A percentile compares a stretch with the other conserved stretches of the same genome.
Evolutionary conservation across 2,329 filamentous ascomycete genomes (phyloP).

Genomic region (Talaromyces amestolkiae): DNA sequence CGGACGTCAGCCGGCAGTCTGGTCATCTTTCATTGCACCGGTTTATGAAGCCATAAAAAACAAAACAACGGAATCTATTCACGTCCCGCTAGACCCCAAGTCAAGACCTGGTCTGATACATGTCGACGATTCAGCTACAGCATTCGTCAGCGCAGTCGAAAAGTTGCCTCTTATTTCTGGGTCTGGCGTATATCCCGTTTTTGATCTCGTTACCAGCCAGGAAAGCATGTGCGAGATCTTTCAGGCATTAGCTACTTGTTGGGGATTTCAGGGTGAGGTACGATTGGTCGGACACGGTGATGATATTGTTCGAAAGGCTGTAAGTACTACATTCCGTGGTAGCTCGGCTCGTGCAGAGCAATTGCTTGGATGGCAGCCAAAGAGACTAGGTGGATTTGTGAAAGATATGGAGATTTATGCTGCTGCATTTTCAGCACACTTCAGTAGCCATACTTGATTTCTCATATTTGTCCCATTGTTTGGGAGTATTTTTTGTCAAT

Average conservation of each 20-base stretch:
- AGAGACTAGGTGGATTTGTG: constrained; percentile 25
- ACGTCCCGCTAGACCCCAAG: constrained; percentile 24
- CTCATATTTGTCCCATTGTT: background rate
- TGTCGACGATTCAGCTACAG: constrained; percentile 40
- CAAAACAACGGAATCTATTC: constrained; percentile 21
- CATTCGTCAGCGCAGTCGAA: constrained; percentile 34
- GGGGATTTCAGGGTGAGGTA: constrained; percentile 30
- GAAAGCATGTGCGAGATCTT: constrained; percentile 34
- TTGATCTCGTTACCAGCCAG: constrained; percentile 36
- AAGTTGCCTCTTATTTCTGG: constrained; percentile 28
- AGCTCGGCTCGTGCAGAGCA: constrained; percentile 29
- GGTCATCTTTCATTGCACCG: constrained; percentile 27
- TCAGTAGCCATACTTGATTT: background rate
- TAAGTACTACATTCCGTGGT: constrained; percentile 27
- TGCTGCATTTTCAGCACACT: constrained; percentile 12
- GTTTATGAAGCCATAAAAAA: constrained; percentile 27
- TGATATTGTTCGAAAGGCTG: constrained; percentile 28
- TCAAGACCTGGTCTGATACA: constrained; percentile 33
- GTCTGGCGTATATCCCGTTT: constrained; percentile 36
- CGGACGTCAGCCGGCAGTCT: constrained; percentile 35
- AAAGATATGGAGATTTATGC: constrained; percentile 23
- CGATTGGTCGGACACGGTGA: constrained; percentile 26
- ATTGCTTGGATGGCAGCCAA: constrained; percentile 37
- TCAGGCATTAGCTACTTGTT: constrained; percentile 22
- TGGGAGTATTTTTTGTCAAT: too few species aligned